Percentiles rank a stretch among this genome's conserved stretches.
phyloP scores from a whole-genome alignment of 805 yeast genomes.

The Wickerhamiella qilinensis region DNA sequence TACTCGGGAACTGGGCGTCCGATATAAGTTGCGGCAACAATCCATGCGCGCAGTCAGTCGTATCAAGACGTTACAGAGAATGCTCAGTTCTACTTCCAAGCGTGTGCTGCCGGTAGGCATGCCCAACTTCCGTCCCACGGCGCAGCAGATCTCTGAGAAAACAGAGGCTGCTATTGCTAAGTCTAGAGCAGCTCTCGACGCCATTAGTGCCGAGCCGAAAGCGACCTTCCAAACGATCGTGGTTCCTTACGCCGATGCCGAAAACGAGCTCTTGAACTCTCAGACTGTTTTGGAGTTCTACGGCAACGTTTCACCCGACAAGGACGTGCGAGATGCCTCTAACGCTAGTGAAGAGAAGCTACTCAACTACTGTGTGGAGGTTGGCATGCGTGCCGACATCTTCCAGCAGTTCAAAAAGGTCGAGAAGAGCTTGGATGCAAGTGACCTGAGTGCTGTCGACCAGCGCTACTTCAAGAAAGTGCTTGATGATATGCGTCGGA shows the following conservation, averaged over 20 bases:
- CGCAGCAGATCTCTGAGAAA: conserved; percentile 1
- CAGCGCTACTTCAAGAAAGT: conserved; percentile 40
- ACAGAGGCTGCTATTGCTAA: background rate
- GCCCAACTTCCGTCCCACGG: background rate
- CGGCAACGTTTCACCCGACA: conserved; percentile 52
- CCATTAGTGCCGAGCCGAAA: conserved; percentile 1
- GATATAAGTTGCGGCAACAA: no score
- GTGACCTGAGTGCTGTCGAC: conserved; percentile 34
- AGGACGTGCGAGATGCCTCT: conserved; percentile 57
- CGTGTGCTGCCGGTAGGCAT: no score
- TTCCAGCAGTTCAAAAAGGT: conserved; percentile 42
- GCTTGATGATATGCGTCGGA: conserved; percentile 41
- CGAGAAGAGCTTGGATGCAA: conserved; percentile 22
- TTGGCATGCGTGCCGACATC: conserved; percentile 49
- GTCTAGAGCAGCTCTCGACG: background rate
- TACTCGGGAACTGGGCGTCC: no score
- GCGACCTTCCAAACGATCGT: conserved; percentile 1
- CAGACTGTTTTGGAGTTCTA: conserved; percentile 45
- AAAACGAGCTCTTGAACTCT: conserved; percentile 32
- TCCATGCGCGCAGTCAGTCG: no score
- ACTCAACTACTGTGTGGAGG: conserved; percentile 44
- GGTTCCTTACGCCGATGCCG: conserved; percentile 17
- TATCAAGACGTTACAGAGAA: no score
- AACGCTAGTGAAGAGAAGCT: conserved; percentile 42
- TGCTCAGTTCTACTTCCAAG: no score